phyloP scores from a whole-genome alignment of 306 rosid species.

The Acacia crassicarpa region DNA sequence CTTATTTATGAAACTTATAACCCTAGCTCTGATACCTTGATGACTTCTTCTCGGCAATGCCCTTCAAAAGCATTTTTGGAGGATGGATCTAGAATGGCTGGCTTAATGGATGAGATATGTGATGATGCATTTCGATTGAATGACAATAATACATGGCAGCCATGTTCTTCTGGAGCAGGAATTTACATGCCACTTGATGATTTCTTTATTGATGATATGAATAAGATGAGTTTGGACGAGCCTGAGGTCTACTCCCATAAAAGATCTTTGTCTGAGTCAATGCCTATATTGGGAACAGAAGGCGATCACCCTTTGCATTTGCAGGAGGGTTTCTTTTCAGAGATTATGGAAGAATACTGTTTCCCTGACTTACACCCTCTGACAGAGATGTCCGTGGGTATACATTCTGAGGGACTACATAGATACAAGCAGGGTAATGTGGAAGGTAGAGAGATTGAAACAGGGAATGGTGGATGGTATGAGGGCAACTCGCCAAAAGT shows the following conservation, averaged over 20 bases:
- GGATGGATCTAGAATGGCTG: constrained; percentile 49
- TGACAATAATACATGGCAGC: constrained; percentile 35
- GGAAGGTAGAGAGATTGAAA: constrained; percentile 50
- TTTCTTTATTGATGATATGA: constrained; percentile 42
- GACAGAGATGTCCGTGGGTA: constrained; percentile 51
- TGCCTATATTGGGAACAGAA: constrained; percentile 52
- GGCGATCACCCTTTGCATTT: constrained; percentile 54
- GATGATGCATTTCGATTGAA: constrained; percentile 76
- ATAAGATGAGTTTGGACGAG: constrained; percentile 37
- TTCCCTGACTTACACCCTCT: constrained; percentile 60
- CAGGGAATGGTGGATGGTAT: constrained; percentile 80
- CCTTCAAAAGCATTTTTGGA: constrained; percentile 37
- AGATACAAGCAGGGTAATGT: constrained; percentile 40
- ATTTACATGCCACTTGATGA: constrained; percentile 47
- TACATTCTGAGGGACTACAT: constrained; percentile 51
- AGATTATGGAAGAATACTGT: constrained; percentile 74
- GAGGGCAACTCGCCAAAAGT: constrained; percentile 47
- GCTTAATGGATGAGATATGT: constrained; percentile 86
- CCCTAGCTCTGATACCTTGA: constrained; percentile 32
- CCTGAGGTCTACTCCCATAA: constrained; percentile 47
- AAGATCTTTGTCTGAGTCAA: constrained; percentile 40
- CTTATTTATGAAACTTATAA: constrained; percentile 38
- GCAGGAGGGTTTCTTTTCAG: constrained; percentile 55
- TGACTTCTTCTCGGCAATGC: constrained; percentile 48
- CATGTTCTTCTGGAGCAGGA: constrained; percentile 46